phyloP scores from a whole-genome alignment of 176 grass and related monocot genomes.

The Luzula sylvatica region DNA sequence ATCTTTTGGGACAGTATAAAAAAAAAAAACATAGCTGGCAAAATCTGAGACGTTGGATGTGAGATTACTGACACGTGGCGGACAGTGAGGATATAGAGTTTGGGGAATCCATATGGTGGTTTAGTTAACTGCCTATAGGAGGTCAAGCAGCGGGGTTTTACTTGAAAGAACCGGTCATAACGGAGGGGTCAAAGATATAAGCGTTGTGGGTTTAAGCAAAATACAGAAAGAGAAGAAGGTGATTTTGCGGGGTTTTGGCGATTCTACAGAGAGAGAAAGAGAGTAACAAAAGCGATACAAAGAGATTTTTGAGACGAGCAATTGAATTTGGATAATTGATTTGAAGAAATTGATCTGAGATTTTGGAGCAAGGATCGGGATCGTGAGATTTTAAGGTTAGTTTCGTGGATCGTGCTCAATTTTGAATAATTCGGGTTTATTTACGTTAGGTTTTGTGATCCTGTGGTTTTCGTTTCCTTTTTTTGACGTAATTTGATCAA shows the following conservation, averaged over 20 bases:
- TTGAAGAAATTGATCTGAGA: neutral
- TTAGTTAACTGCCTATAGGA: constrained; percentile 18
- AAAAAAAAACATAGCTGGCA: neutral
- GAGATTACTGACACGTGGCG: constrained; percentile 11
- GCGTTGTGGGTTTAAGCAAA: constrained; percentile 32
- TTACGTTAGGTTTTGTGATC: neutral
- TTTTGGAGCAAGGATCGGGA: neutral
- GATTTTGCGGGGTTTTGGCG: constrained; percentile 93
- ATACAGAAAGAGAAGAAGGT: constrained; percentile 45
- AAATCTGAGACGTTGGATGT: constrained; percentile 25
- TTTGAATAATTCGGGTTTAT: neutral
- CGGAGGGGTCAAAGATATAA: constrained; percentile 31
- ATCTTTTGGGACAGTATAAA: neutral
- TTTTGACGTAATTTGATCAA: neutral
- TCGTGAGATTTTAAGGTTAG: constrained; percentile 15
- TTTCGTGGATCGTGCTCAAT: constrained; percentile 11
- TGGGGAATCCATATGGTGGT: constrained; percentile 15
- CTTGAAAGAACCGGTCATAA: constrained; percentile 33
- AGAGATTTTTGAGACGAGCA: constrained; percentile 17
- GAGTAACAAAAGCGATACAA: neutral
- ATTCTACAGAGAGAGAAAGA: constrained; percentile 46
- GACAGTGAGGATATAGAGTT: neutral
- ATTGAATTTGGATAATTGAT: neutral
- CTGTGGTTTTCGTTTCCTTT: neutral
- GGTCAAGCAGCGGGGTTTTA: constrained; percentile 40